phyloP scores from a whole-genome alignment of 106 monocot genomes.

The Platanthera zijinensis region DNA sequence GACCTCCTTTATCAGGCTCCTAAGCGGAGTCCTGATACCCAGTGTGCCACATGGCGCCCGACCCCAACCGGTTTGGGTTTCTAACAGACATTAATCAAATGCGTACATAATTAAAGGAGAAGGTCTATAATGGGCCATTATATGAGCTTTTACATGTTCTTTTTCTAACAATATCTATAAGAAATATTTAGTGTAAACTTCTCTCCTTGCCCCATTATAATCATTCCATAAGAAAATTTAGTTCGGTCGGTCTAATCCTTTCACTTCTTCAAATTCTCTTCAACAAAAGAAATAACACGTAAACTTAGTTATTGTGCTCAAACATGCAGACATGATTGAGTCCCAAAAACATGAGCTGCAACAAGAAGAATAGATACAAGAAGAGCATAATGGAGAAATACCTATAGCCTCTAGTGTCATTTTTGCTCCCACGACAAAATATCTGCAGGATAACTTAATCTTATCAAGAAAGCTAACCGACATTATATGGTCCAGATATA shows the following conservation, averaged over 20 bases:
- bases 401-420: constrained; percentile 93
- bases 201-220: background rate
- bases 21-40: too few species aligned
- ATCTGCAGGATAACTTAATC: constrained; percentile 46
- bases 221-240: background rate
- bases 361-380: background rate
- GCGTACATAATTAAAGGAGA: too few species aligned
- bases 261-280: background rate
- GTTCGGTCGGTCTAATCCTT: background rate
- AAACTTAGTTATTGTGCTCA: background rate
- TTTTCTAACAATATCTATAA: background rate
- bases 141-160: background rate
- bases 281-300: background rate
- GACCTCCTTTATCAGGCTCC: too few species aligned
- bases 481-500: background rate
- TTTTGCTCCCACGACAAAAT: constrained; percentile 94
- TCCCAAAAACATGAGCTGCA: background rate
- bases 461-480: background rate
- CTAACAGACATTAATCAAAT: too few species aligned
- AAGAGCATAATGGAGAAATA: constrained; percentile 9
- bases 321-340: background rate
- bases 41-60: too few species aligned
- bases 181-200: background rate
- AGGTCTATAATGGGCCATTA: too few species aligned
- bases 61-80: too few species aligned